Conservation (phyloP, 1,139 yeast genomes). For the Scheffersomyces insectosa region DNA sequence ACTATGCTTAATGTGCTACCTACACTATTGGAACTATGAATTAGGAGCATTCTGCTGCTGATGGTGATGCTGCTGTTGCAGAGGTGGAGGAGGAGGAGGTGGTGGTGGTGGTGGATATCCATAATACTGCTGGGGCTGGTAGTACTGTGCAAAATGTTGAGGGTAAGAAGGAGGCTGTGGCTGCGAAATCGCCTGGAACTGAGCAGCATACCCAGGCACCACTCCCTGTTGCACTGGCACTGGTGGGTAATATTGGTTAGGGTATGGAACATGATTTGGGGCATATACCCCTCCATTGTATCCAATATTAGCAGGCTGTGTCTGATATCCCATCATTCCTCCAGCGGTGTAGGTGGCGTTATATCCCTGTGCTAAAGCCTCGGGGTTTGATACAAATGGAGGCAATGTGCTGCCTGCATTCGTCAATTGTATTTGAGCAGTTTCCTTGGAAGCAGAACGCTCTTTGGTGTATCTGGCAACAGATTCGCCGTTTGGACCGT, state of each 20-base stretch:
- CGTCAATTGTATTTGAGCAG: too few relatives aligned
- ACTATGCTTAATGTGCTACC: too few relatives aligned
- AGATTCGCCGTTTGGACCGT: too few relatives aligned
- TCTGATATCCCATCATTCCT: too few relatives aligned
- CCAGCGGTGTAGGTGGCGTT: too few relatives aligned
- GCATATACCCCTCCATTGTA: background rate
- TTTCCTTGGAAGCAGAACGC: too few relatives aligned
- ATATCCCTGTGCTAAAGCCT: too few relatives aligned
- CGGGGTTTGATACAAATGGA: too few relatives aligned
- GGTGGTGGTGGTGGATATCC: constrained; percentile 3
- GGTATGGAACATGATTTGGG: constrained; percentile 1
- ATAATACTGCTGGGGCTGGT: background rate
- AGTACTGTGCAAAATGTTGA: background rate
- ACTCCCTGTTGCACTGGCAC: background rate
- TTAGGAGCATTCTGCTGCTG: background rate
- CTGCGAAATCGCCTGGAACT: background rate
- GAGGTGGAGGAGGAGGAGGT: background rate
- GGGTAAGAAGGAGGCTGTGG: background rate
- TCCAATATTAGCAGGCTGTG: too few relatives aligned
- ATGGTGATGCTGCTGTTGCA: background rate
- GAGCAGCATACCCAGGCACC: background rate
- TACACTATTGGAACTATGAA: constrained; percentile 1
- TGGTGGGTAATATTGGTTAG: constrained; percentile 5
- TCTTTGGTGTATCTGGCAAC: too few relatives aligned
- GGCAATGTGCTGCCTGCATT: too few relatives aligned